phyloP scores from a whole-genome alignment of 805 yeast genomes.

The Candida peoriensis region DNA sequence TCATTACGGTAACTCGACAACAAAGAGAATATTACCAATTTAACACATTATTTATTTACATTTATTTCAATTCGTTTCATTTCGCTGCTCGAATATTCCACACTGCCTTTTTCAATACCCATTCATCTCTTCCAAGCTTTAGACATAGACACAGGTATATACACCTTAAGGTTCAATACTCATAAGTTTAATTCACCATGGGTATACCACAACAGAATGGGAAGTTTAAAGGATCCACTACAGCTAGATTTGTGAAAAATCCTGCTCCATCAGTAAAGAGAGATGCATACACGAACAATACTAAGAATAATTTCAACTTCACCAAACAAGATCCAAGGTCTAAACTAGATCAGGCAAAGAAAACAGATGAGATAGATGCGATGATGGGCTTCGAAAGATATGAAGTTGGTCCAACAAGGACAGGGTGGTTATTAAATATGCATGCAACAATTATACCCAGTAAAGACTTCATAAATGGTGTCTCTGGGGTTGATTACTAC shows the following conservation, averaged over 20 bases:
- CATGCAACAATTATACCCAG: slow-evolving; percentile 74
- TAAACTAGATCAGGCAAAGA: slow-evolving; percentile 49
- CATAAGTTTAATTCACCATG: too few relatives aligned
- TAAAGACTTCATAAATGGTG: slow-evolving; percentile 56
- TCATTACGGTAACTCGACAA: too few relatives aligned
- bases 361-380: slow-evolving; percentile 66
- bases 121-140: too few relatives aligned
- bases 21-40: too few relatives aligned
- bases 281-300: slow-evolving; percentile 22
- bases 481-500: slow-evolving; percentile 89
- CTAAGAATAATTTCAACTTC: slow-evolving; percentile 33
- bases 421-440: slow-evolving; percentile 94
- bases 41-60: too few relatives aligned
- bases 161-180: too few relatives aligned
- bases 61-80: too few relatives aligned
- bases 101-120: too few relatives aligned
- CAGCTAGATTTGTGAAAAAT: slow-evolving; percentile 50
- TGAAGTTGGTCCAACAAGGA: slow-evolving; percentile 62
- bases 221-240: slow-evolving; percentile 41
- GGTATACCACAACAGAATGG: slow-evolving; percentile 3
- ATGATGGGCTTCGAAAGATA: slow-evolving; percentile 85
- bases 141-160: too few relatives aligned
- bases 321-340: slow-evolving; percentile 13
- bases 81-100: too few relatives aligned
- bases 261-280: slow-evolving; percentile 15